phyloP scores from a whole-genome alignment of 257 asterid genomes.

The Scutellaria galericulata region DNA sequence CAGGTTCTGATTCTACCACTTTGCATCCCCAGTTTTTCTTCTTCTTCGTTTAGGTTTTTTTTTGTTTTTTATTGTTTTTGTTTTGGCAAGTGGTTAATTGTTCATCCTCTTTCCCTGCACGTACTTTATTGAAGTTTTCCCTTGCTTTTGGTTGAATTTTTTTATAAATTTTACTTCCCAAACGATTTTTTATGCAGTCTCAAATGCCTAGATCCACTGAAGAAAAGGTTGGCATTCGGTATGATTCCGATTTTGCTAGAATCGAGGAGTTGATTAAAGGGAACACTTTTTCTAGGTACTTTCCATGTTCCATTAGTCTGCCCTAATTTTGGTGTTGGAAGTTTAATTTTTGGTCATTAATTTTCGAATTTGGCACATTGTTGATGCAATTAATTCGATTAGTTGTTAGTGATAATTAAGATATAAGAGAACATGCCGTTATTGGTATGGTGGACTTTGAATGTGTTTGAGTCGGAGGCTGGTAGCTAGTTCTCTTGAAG shows the following conservation, averaged over 20 bases:
- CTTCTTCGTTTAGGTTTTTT: neutral
- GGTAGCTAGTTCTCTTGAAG: slow-evolving; percentile 8
- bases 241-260: slow-evolving; percentile 53
- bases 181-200: slow-evolving; percentile 52
- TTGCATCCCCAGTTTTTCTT: slow-evolving; percentile 3
- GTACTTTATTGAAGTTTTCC: neutral
- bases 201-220: slow-evolving; percentile 47
- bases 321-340: slow-evolving; percentile 33
- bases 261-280: slow-evolving; percentile 76
- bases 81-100: neutral
- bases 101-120: neutral
- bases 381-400: neutral
- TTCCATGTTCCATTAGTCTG: slow-evolving; percentile 27
- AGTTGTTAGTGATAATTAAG: slow-evolving; percentile 1
- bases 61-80: neutral
- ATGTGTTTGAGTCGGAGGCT: slow-evolving; percentile 23
- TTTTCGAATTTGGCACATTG: slow-evolving; percentile 18
- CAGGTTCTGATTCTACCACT: slow-evolving; percentile 35
- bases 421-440: slow-evolving; percentile 7
- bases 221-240: slow-evolving; percentile 40
- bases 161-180: slow-evolving; percentile 23
- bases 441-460: slow-evolving; percentile 6
- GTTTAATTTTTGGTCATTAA: slow-evolving; percentile 25
- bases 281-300: slow-evolving; percentile 69
- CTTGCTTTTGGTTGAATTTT: neutral